phyloP scores from a whole-genome alignment of 2,329 filamentous ascomycete genomes.

The Proliferodiscus dingleyae region DNA sequence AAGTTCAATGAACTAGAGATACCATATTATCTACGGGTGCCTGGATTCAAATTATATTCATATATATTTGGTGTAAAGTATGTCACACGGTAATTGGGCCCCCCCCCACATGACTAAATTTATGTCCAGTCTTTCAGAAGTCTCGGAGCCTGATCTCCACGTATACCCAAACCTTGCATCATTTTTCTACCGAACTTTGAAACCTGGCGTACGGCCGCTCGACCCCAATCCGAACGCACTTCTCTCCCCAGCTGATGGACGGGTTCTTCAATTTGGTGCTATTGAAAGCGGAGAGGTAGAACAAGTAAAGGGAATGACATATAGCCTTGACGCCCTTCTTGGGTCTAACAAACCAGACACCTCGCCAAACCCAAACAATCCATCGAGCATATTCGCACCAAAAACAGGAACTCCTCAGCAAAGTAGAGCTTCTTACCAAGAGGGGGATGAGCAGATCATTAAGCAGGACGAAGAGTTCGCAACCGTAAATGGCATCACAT shows the following conservation, averaged over 20 bases:
- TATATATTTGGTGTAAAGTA: constrained; percentile 69
- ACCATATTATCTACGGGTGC: constrained; percentile 64
- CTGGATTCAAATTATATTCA: constrained; percentile 70
- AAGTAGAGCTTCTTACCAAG: constrained; percentile 23
- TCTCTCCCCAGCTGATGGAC: constrained; percentile 84
- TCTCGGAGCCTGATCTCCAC: constrained; percentile 82
- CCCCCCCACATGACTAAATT: constrained; percentile 16
- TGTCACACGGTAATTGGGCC: constrained; percentile 10
- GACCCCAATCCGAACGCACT: constrained; percentile 77
- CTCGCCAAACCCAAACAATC: constrained; percentile 25
- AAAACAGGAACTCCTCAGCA: constrained; percentile 18
- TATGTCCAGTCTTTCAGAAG: constrained; percentile 64
- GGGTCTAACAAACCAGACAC: constrained; percentile 56
- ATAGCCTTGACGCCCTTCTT: constrained; percentile 87
- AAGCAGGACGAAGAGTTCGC: constrained; percentile 89
- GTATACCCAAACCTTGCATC: constrained; percentile 87
- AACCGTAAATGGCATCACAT: constrained; percentile 88
- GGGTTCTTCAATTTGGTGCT: constrained; percentile 83
- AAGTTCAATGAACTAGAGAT: constrained; percentile 69
- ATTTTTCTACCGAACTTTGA: constrained; percentile 95
- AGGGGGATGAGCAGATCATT: constrained; percentile 57
- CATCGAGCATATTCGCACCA: constrained; percentile 45
- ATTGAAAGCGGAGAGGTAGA: constrained; percentile 94
- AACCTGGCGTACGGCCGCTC: constrained; percentile 79
- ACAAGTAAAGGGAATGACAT: constrained; percentile 98